phyloP scores from a whole-genome alignment of 1,284 basidiomycete genomes.

The Moniliophthora roreri region DNA sequence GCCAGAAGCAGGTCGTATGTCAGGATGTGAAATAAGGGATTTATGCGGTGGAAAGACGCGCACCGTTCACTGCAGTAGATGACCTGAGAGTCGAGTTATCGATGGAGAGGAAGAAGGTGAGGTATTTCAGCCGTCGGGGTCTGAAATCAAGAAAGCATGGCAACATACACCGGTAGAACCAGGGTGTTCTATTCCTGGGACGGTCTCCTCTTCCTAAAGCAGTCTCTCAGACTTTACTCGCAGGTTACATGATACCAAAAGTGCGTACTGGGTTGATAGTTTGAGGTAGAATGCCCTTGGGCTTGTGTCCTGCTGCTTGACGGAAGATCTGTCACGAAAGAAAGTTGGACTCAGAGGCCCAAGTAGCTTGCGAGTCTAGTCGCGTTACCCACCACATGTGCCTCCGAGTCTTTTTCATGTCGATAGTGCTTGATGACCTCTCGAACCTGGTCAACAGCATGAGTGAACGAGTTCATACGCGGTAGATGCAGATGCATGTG shows the following conservation, averaged over 20 bases:
- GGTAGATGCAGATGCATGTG: conserved; percentile 40
- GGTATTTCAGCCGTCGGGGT: background rate
- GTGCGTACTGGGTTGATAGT: conserved; percentile 63
- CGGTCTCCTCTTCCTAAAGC: conserved; percentile 72
- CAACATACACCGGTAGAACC: conserved; percentile 20
- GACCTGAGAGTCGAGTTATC: conserved; percentile 39
- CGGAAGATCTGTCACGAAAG: conserved; percentile 58
- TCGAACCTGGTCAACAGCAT: conserved; percentile 51
- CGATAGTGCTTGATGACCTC: conserved; percentile 57
- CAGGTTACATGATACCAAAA: background rate
- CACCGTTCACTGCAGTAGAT: conserved; percentile 83
- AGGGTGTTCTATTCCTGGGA: conserved; percentile 81
- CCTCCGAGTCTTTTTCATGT: conserved; percentile 81
- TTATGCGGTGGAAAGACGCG: background rate
- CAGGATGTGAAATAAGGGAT: background rate
- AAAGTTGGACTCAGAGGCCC: background rate
- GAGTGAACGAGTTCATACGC: conserved; percentile 36
- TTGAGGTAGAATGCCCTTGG: conserved; percentile 62
- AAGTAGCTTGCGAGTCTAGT: background rate
- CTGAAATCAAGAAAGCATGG: background rate
- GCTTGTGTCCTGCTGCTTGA: conserved; percentile 64
- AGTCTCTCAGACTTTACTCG: conserved; percentile 2
- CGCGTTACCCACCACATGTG: conserved; percentile 61
- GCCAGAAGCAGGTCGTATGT: background rate
- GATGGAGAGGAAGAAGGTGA: background rate